Evolutionary conservation across 108 stramenopile genomes (phyloP), one percentile per base, ranked within the genome.

Genomic region (Schizochytrium sp.): DNA sequence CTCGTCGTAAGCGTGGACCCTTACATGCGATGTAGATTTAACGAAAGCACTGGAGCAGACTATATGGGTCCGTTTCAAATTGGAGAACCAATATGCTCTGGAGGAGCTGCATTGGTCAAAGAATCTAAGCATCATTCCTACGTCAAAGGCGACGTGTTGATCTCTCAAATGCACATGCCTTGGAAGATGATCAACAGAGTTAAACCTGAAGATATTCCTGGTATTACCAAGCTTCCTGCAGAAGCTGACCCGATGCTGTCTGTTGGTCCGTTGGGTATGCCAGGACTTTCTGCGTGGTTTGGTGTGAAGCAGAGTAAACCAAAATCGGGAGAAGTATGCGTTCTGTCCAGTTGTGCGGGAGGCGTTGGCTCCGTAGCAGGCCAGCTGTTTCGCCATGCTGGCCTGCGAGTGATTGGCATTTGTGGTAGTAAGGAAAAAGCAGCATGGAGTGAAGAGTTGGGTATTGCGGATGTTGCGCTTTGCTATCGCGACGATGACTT

Each of bases 11-110:
- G 76, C 76, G 76, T 83, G 45, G 76, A 83, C 76, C 76, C 76
- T 47, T 83, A 83, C 76, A 83, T 83, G 76, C 76, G 76, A 50
- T 83, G 76, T 53, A 83, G 76, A 53, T 83, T 83, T 28, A 83
- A 83, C 28, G 76, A 83, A 53, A 55, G 50, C 76, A 83, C 76
- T 17, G 76, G 76, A 10, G 76, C 76, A 83, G 76, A 83, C 15
- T 83, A 83, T 28, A 55, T 83, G 76, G 53, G 50, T 47, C 76
- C 76, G 38, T 83, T 83, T 50, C 28, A 38, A 53, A 17, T 40
- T 8, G 76, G 76, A 7, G 47, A 83, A 28, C 45, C 76, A 47
- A 83, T 83, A 38, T 49, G 50, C 76, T 83, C 76, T 10, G 76
- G 76, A 49, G 76, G 76, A 1, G 76, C 53, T 5, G 76, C 76